Conservation (phyloP, 2,329 filamentous ascomycete genomes). For the Ceratocystis smalleyi region DNA sequence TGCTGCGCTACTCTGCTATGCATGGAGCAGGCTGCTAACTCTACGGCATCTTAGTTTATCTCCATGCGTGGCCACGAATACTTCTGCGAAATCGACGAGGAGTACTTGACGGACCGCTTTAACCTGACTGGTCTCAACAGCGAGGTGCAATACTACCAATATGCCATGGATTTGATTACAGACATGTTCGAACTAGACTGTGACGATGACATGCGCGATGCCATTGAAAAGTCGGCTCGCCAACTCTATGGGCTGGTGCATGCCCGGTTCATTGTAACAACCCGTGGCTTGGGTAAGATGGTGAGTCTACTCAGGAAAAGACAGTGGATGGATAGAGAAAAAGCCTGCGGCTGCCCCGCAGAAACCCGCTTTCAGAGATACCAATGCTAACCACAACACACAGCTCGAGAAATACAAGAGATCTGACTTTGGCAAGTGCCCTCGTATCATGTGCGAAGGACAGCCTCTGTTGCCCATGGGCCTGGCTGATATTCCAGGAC, state of each 20-base stretch:
- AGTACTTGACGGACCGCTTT: slow-evolving; percentile 95
- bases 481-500: slow-evolving; percentile 72
- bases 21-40: background rate
- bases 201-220: slow-evolving; percentile 94
- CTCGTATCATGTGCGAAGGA: slow-evolving; percentile 83
- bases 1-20: background rate
- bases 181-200: slow-evolving; percentile 98
- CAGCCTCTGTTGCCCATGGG: slow-evolving; percentile 92
- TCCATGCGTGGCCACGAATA: slow-evolving; percentile 96
- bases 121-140: slow-evolving; percentile 94
- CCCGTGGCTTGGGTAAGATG: slow-evolving; percentile 88
- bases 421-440: slow-evolving; percentile 93
- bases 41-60: slow-evolving; percentile 55
- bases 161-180: slow-evolving; percentile 91
- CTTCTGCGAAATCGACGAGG: slow-evolving; percentile 98
- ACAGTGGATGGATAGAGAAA: background rate
- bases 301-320: slow-evolving; percentile 33
- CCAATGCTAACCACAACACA: slow-evolving; percentile 1
- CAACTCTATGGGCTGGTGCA: slow-evolving; percentile 94
- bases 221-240: slow-evolving; percentile 90
- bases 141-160: slow-evolving; percentile 97
- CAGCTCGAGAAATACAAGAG: slow-evolving; percentile 99
- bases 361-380: background rate
- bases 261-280: slow-evolving; percentile 92
- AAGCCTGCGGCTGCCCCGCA: background rate